Evolutionary conservation across 2,329 filamentous ascomycete species (phyloP), one percentile per base, ranked within the genome.

Genomic region (Phaeoacremonium minimum): DNA sequence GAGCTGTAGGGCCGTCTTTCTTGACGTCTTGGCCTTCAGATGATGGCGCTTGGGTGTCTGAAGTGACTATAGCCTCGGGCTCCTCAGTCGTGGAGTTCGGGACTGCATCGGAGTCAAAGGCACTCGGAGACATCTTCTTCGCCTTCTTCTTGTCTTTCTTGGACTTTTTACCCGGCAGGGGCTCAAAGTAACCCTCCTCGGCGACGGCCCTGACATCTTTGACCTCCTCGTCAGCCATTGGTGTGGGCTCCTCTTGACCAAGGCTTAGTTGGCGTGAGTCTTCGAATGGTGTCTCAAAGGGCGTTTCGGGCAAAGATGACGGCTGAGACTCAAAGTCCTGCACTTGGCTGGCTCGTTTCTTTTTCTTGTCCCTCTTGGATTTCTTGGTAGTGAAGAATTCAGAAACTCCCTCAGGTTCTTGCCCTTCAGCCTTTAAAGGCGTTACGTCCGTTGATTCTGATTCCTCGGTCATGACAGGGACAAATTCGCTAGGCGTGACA

Each of bases 361-460:
- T 55, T 41, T 55, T 56, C 47, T 60, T 62, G 26, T 46, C 46
- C 40, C 55, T 56, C 43, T 53, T 55, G 16, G 47, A 34, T 17
- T 46, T 48, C 45, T 52, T 51, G 37, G 39, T 40, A 11, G 43
- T n/a, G 22, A 26, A 26, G 22, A 26, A 26, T 26, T 26, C 22
- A 9, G 22, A n/a, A 9, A n/a, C 22, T n/a, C n/a, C 2, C n/a
- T 26, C 22, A 9, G 9, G 9, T 9, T 9, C 22, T n/a, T 26
- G 22, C 9, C 9, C n/a, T 26, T 26, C 22, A n/a, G 22, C 22
- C n/a, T 26, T 26, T n/a, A 9, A 9, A n/a, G 9, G 9, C 9
- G 22, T 26, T 26, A n/a, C 22, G 9, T 26, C n/a, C 22, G 22
- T 9, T n/a, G 22, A 9, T 26, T 26, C 22, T 26, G 9, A n/a